These are phyloP conservation scores for Encephalitozoon cuniculi DNA, from an alignment of 371 early-diverging fungal genomes.

Conservation along the genomic window DNA sequence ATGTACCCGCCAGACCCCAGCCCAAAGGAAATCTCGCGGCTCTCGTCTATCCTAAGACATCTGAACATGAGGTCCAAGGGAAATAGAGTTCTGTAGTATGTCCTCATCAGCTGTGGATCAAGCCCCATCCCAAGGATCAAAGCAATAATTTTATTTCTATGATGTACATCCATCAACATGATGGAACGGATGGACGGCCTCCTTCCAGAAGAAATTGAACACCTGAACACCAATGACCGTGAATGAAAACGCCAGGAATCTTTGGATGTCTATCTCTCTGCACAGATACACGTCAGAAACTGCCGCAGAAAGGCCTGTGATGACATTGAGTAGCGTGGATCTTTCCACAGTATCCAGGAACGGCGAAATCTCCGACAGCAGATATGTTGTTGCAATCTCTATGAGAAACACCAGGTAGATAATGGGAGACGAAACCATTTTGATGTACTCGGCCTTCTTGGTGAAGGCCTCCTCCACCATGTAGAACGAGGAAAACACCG, in stretches of 20 bases:
- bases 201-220: conserved; percentile 7
- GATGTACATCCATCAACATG: background rate
- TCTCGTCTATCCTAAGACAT: conserved; percentile 43
- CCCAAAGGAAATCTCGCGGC: conserved; percentile 81
- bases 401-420: background rate
- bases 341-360: background rate
- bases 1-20: conserved; percentile 69
- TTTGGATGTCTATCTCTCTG: background rate
- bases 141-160: conserved; percentile 10
- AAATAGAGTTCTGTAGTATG: conserved; percentile 53
- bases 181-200: background rate
- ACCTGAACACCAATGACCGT: background rate
- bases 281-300: background rate
- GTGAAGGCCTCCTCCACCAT: background rate
- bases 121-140: conserved; percentile 1
- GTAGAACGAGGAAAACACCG: background rate
- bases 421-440: background rate
- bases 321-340: background rate
- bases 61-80: conserved; percentile 42
- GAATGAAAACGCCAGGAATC: background rate
- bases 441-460: background rate
- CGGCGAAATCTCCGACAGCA: background rate
- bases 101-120: background rate
- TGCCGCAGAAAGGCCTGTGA: background rate
- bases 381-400: background rate